phyloP scores from a whole-genome alignment of 2,329 filamentous ascomycete species.

The Thielaviopsis euricoi region DNA sequence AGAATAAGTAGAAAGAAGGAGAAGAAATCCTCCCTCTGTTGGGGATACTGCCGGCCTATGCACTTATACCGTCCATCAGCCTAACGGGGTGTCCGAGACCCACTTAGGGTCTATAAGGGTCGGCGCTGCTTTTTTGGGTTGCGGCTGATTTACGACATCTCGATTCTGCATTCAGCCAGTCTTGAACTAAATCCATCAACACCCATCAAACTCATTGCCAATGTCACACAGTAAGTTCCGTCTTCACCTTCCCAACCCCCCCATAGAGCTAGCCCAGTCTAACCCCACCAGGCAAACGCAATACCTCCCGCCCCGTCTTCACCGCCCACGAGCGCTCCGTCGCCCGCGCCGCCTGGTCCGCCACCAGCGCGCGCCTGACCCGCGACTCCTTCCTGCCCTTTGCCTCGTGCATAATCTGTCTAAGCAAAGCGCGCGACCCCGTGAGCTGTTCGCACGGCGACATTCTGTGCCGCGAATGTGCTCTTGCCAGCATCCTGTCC shows the following conservation, averaged over 20 bases:
- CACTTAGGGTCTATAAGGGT: too few relatives aligned
- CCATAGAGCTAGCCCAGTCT: neutral
- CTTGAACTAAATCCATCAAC: too few relatives aligned
- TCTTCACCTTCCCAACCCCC: neutral
- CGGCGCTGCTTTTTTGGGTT: too few relatives aligned
- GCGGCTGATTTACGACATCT: too few relatives aligned
- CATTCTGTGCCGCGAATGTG: conserved; percentile 90
- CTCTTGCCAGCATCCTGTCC: conserved; percentile 73
- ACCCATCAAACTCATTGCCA: too few relatives aligned
- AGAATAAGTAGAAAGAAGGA: neutral
- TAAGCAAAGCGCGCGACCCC: conserved; percentile 64
- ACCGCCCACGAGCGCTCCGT: conserved; percentile 78
- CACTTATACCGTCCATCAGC: neutral
- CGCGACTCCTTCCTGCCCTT: conserved; percentile 90
- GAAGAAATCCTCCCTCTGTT: neutral
- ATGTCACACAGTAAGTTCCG: conserved; percentile 34
- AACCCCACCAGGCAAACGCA: conserved; percentile 52
- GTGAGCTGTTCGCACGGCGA: conserved; percentile 75
- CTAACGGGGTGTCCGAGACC: too few relatives aligned
- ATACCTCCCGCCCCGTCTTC: conserved; percentile 85
- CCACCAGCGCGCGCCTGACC: conserved; percentile 64
- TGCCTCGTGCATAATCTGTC: conserved; percentile 73
- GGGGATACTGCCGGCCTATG: neutral
- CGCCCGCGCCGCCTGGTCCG: conserved; percentile 68
- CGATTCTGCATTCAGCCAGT: too few relatives aligned